phyloP scores from a whole-genome alignment of 805 yeast species.

The Metschnikowia sp. region DNA sequence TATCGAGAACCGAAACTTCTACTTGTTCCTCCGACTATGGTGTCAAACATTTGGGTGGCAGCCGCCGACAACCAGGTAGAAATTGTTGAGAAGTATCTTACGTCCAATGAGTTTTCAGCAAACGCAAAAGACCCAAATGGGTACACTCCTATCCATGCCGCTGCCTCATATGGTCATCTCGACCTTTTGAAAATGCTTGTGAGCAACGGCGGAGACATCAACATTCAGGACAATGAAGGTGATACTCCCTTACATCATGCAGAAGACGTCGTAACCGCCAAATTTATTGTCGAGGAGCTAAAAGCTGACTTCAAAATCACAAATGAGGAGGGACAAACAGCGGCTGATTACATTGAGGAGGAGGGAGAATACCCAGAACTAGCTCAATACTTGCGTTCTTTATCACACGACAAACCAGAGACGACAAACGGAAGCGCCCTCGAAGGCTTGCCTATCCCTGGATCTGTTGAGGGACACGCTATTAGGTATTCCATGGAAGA shows the following conservation, averaged over 20 bases:
- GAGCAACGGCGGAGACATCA: slow-evolving; percentile 69
- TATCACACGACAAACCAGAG: slow-evolving; percentile 31
- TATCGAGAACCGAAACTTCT: not conserved
- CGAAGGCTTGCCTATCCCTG: slow-evolving; percentile 34
- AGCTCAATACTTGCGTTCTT: slow-evolving; percentile 54
- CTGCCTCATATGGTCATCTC: slow-evolving; percentile 85
- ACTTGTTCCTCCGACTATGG: slow-evolving; percentile 23
- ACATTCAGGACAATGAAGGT: slow-evolving; percentile 82
- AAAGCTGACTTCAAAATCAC: slow-evolving; percentile 61
- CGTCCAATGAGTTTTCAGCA: slow-evolving; percentile 52
- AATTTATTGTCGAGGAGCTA: slow-evolving; percentile 59
- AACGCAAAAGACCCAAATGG: slow-evolving; percentile 88
- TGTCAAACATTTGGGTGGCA: slow-evolving; percentile 85
- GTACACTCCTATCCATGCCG: slow-evolving; percentile 96
- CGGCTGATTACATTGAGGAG: slow-evolving; percentile 72
- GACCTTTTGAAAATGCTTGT: slow-evolving; percentile 62
- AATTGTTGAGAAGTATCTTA: slow-evolving; percentile 55
- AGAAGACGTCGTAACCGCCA: slow-evolving; percentile 68
- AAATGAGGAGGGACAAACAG: slow-evolving; percentile 73
- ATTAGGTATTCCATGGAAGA: slow-evolving; percentile 58
- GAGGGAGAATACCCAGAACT: slow-evolving; percentile 85
- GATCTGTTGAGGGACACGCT: slow-evolving; percentile 43
- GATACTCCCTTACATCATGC: slow-evolving; percentile 94
- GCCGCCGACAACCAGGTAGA: slow-evolving; percentile 78
- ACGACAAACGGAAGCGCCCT: slow-evolving; percentile 15